phyloP scores from a whole-genome alignment of 108 stramenopile genomes.

The Epipyxis sp. region DNA sequence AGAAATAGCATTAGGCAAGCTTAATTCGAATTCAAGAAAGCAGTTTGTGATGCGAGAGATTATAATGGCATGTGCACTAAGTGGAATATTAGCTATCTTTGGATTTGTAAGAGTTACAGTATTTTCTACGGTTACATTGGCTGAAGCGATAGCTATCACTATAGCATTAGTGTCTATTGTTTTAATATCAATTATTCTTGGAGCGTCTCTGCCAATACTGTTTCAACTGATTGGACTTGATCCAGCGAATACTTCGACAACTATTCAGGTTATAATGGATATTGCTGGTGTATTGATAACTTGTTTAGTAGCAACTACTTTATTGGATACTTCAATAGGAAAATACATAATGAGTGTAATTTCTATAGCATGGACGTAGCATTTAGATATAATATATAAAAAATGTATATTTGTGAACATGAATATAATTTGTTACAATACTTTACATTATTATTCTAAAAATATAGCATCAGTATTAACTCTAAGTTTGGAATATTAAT shows the following conservation, averaged over 20 bases:
- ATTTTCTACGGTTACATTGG: conserved; percentile 47
- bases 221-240: conserved; percentile 69
- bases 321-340: too few relatives aligned
- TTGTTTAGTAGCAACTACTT: conserved; percentile 60
- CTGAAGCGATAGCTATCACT: conserved; percentile 66
- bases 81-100: conserved; percentile 43
- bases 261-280: conserved; percentile 87
- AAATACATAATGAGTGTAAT: too few relatives aligned
- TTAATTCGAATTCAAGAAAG: conserved; percentile 45
- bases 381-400: too few relatives aligned
- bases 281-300: conserved; percentile 77
- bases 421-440: too few relatives aligned
- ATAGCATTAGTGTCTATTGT: conserved; percentile 70
- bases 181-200: conserved; percentile 67
- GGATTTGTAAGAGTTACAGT: conserved; percentile 51
- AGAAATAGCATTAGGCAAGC: conserved; percentile 56
- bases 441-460: too few relatives aligned
- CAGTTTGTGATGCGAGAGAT: conserved; percentile 49
- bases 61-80: conserved; percentile 46
- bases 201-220: conserved; percentile 69
- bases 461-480: too few relatives aligned
- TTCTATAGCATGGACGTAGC: too few relatives aligned
- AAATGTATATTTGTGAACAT: too few relatives aligned
- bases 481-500: too few relatives aligned
- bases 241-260: conserved; percentile 80